Evolutionary conservation across 192 early-diverging fungal species (phyloP), one percentile per base, ranked within the genome.

Genomic region (Coemansia sp.): DNA sequence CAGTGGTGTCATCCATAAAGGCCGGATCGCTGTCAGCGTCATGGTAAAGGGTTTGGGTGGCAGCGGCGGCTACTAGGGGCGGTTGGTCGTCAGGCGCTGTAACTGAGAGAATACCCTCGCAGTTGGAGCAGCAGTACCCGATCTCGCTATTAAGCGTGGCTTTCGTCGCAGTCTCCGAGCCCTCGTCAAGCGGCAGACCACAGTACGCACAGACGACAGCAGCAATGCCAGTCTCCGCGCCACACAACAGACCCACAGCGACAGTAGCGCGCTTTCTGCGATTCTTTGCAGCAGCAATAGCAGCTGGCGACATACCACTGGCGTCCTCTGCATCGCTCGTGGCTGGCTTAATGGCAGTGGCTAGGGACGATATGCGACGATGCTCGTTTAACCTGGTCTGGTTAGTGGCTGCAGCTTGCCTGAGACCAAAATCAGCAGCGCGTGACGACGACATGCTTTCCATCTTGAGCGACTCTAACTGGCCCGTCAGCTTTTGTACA

Each of bases 81-180:
- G 6, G 59, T 23, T 44, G 39, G 1, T 64, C 62, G 12, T 64
- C 38, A 2, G 48, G 14, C 5, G 65, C 68, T n/a, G 39, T 53
- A 14, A 45, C 37, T 19, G 63, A 73, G 57, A 82, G 61, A 7
- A 82, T 77, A 50, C 55, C 63, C 66, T 82, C 80, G 69, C 80
- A 82, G 69, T 77, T 76, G 41, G 72, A 68, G 68, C 80, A 82
- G 66, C 80, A 82, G 50, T 82, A 82, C 19, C 80, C 80, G 61
- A 82, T 77, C 36, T 82, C 80, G 67, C 74, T 76, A 58, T 50
- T 68, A n/a, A 77, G 70, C 57, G 72, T 59, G 4, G 71, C 68
- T 68, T 73, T 82, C 4, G 70, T 68, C 7, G 75, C 64, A 17
- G 72, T 44, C 27, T 66, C 65, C 9, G 48, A 39, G 32, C 69